Conservation (phyloP, 2,329 filamentous ascomycete genomes). For the Colletotrichum liaoningense region DNA sequence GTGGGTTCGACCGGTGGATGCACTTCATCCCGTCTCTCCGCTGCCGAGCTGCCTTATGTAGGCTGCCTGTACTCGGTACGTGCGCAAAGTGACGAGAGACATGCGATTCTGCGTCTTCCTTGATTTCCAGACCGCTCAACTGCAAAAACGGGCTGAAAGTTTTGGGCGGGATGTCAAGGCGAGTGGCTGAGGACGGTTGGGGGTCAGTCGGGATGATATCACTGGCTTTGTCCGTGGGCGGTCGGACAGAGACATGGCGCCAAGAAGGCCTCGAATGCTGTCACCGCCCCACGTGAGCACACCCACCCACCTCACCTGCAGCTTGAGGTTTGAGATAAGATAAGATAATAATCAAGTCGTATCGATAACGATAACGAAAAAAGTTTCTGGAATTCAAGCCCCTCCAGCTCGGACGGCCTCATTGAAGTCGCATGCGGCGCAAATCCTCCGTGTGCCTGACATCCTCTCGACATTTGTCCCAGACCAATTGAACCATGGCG, state of each 20-base stretch:
- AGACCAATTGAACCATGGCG: conserved; percentile 42
- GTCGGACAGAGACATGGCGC: conserved; percentile 31
- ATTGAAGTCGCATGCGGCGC: conserved; percentile 2
- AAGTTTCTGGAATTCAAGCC: conserved; percentile 24
- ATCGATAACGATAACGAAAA: conserved; percentile 30
- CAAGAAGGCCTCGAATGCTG: conserved; percentile 8
- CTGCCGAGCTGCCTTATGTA: not conserved
- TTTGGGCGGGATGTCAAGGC: conserved; percentile 24
- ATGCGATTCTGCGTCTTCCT: not conserved
- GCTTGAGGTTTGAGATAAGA: not conserved
- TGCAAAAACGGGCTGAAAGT: conserved; percentile 24
- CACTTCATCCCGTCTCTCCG: not conserved
- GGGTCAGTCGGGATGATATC: conserved; percentile 30
- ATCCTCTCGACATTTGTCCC: not conserved
- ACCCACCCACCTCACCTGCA: too few species aligned
- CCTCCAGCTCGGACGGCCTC: conserved; percentile 19
- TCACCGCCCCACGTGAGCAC: not conserved
- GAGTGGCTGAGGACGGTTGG: conserved; percentile 23
- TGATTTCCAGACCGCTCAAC: conserved; percentile 15
- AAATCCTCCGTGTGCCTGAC: not conserved
- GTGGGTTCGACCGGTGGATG: conserved; percentile 12
- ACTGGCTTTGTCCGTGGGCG: conserved; percentile 32
- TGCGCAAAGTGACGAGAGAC: not conserved
- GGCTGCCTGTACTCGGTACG: not conserved
- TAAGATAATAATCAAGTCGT: not conserved